Evolutionary conservation across 345 rosid genomes (phyloP).

Genomic region (Excoecaria agallocha): DNA sequence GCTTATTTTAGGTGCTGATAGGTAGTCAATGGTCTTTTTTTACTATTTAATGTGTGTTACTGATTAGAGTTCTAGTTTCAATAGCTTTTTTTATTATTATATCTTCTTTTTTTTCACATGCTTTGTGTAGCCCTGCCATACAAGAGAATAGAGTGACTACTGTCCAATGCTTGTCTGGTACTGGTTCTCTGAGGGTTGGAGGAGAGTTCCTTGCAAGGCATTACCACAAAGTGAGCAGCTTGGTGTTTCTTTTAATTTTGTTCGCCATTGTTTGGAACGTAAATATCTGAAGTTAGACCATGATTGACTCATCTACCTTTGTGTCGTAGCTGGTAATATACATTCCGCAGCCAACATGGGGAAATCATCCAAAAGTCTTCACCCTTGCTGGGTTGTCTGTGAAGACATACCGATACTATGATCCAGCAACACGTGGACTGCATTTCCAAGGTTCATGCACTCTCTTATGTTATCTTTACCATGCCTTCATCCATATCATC

Average conservation of each 20-base stretch:
- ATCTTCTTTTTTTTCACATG: not conserved
- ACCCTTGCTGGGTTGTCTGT: constrained; percentile 66
- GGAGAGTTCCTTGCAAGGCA: constrained; percentile 85
- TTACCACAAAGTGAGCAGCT: constrained; percentile 53
- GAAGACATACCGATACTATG: constrained; percentile 73
- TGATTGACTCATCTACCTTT: constrained; percentile 13
- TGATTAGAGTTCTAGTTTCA: not conserved
- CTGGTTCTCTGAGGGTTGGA: constrained; percentile 96
- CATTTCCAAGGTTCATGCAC: constrained; percentile 57
- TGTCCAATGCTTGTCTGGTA: constrained; percentile 91
- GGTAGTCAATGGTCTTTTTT: constrained; percentile 10
- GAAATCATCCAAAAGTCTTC: constrained; percentile 75
- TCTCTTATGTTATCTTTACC: not conserved
- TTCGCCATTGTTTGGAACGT: not conserved
- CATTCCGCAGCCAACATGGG: constrained; percentile 86
- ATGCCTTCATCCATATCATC: not conserved
- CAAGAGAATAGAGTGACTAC: constrained; percentile 77
- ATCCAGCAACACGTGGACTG: constrained; percentile 77
- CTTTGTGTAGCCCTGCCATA: constrained; percentile 61
- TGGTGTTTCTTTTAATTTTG: not conserved
- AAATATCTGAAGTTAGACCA: not conserved
- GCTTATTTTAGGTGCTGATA: constrained; percentile 26
- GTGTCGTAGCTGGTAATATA: constrained; percentile 58
- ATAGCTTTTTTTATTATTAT: not conserved
- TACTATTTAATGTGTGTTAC: not conserved